A percentile compares a stretch with the other conserved stretches of the same genome.
Evolutionary conservation across 2,329 filamentous ascomycete species (phyloP).

Genomic region (Pseudogymnoascus sp.): DNA sequence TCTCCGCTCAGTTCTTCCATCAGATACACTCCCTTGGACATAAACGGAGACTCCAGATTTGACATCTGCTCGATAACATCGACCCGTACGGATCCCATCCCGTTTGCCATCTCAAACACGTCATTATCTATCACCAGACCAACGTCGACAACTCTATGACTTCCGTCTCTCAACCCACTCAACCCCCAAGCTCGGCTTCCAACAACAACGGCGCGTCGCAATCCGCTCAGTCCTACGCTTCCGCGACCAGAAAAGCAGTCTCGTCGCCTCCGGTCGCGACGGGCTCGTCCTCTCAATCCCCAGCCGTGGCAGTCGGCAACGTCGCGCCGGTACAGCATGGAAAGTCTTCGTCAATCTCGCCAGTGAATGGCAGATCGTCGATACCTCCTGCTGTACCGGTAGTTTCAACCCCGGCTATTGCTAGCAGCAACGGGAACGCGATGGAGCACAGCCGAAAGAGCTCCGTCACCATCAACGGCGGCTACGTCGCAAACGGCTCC

Average conservation of each 20-base stretch:
- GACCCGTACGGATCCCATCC: conserved; percentile 3
- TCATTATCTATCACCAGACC: conserved; percentile 3
- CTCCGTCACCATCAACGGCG: conserved; percentile 85
- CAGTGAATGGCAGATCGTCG: conserved; percentile 76
- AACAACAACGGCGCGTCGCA: conserved; percentile 46
- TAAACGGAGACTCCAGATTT: conserved; percentile 13
- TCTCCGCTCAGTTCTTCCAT: not conserved
- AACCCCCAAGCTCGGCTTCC: conserved; percentile 41
- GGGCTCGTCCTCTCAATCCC: conserved; percentile 47
- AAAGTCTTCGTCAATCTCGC: conserved; percentile 61
- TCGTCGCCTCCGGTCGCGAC: conserved; percentile 55
- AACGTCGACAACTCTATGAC: conserved; percentile 22
- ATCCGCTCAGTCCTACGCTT: conserved; percentile 59
- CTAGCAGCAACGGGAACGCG: conserved; percentile 60
- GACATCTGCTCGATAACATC: conserved; percentile 16
- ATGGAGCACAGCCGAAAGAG: conserved; percentile 75
- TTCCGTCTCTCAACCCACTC: conserved; percentile 29
- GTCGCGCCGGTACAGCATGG: conserved; percentile 49
- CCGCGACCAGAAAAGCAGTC: conserved; percentile 57
- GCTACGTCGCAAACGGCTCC: conserved; percentile 71
- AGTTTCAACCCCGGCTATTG: conserved; percentile 51
- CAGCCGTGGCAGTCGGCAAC: conserved; percentile 49
- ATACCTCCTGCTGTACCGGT: conserved; percentile 62
- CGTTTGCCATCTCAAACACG: conserved; percentile 8
- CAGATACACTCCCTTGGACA: not conserved